Conservation (phyloP, 805 yeast species). For the Nakazawaea wickerhamii region DNA sequence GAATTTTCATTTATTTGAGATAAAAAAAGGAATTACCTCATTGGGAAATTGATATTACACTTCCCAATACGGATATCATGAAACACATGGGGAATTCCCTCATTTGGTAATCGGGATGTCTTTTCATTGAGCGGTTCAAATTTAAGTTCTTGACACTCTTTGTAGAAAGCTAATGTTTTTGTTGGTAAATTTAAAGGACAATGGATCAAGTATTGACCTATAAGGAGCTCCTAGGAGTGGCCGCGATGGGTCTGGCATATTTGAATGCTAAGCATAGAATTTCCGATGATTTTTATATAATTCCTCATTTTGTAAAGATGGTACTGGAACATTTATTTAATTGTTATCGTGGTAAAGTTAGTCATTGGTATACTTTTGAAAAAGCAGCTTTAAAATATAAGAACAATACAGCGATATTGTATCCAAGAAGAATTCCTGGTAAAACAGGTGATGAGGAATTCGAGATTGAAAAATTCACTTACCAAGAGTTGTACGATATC, state of each 20-base stretch:
- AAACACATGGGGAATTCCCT: too few relatives aligned
- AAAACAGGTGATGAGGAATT: slow-evolving; percentile 54
- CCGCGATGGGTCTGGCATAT: slow-evolving; percentile 37
- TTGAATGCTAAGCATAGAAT: slow-evolving; percentile 41
- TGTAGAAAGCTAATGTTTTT: too few relatives aligned
- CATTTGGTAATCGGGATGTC: neutral
- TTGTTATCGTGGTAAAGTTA: slow-evolving; percentile 37
- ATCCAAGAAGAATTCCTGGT: slow-evolving; percentile 40
- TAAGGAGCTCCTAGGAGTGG: slow-evolving; percentile 26
- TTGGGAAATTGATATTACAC: neutral
- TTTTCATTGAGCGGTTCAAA: too few relatives aligned
- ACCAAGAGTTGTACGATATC: slow-evolving; percentile 59
- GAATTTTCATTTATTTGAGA: neutral
- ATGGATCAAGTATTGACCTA: slow-evolving; percentile 2
- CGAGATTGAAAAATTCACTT: slow-evolving; percentile 58
- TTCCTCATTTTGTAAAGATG: slow-evolving; percentile 35
- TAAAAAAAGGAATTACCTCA: neutral
- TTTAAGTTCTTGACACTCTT: too few relatives aligned
- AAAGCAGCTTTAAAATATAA: slow-evolving; percentile 43
- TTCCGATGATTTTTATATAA: slow-evolving; percentile 48
- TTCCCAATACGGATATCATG: neutral
- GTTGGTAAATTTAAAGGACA: too few relatives aligned
- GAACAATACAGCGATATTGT: slow-evolving; percentile 55
- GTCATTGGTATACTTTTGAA: slow-evolving; percentile 71
- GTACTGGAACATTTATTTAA: slow-evolving; percentile 37